Evolutionary conservation across 2,329 filamentous ascomycete species (phyloP).

Genomic region (Macroventuria anomochaeta): DNA sequence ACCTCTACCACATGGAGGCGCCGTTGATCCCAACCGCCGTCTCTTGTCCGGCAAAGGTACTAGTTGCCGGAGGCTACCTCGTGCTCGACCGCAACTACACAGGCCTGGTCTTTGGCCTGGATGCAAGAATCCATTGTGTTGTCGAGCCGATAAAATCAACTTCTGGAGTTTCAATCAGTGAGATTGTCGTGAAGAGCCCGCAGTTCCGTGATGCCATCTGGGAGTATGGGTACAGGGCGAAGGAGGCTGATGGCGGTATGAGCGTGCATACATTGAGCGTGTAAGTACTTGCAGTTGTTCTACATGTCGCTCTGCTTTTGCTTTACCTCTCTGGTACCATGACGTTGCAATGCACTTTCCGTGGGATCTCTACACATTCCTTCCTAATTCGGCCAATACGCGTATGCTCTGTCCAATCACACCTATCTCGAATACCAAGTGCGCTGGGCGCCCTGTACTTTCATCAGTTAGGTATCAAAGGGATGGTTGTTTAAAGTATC

Average conservation of each 20-base stretch:
- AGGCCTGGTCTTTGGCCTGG: slow-evolving; percentile 70
- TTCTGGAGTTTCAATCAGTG: slow-evolving; percentile 66
- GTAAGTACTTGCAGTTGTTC: slow-evolving; percentile 62
- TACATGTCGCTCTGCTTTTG: not conserved
- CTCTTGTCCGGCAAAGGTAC: slow-evolving; percentile 94
- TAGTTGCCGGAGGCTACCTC: slow-evolving; percentile 92
- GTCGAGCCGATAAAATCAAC: slow-evolving; percentile 64
- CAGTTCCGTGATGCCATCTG: slow-evolving; percentile 89
- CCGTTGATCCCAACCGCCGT: slow-evolving; percentile 54
- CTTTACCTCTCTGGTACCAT: slow-evolving; percentile 3
- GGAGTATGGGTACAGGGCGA: slow-evolving; percentile 80
- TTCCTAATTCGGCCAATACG: slow-evolving; percentile 5
- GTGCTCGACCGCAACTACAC: slow-evolving; percentile 89
- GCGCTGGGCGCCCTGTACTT: not conserved
- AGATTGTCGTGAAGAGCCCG: slow-evolving; percentile 87
- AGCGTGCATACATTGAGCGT: slow-evolving; percentile 78
- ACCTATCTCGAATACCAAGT: not conserved
- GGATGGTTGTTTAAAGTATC: too few species aligned
- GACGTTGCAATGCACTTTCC: not conserved
- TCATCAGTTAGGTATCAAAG: too few species aligned
- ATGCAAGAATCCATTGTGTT: slow-evolving; percentile 68
- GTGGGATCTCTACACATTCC: not conserved
- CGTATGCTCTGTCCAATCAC: slow-evolving; percentile 3
- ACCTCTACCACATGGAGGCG: slow-evolving; percentile 20
- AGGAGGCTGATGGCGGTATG: slow-evolving; percentile 76